Evolutionary conservation across 1,284 basidiomycete species (phyloP).

Genomic region (Cerioporus squamosus): DNA sequence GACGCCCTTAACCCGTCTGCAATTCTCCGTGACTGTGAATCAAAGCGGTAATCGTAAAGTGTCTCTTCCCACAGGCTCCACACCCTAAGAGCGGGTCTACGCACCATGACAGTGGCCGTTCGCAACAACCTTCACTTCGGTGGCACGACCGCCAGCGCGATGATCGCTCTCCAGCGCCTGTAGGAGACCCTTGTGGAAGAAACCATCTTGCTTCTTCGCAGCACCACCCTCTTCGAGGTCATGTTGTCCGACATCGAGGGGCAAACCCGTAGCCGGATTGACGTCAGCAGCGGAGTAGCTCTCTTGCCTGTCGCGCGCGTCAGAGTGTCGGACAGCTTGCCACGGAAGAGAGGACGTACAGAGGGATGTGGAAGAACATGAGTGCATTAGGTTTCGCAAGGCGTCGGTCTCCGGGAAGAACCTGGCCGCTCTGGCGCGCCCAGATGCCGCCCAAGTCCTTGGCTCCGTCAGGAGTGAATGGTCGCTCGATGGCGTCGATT

Average conservation of each 20-base stretch:
- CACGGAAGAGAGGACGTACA: conserved; percentile 54
- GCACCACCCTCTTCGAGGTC: conserved; percentile 65
- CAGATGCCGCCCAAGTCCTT: conserved; percentile 72
- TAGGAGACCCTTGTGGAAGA: conserved; percentile 81
- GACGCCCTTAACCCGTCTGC: conserved; percentile 79
- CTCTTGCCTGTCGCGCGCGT: conserved; percentile 45
- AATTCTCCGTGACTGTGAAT: conserved; percentile 80
- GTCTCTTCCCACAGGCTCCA: neutral
- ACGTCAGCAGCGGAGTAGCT: conserved; percentile 61
- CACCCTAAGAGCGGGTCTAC: conserved; percentile 31
- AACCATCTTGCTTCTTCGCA: conserved; percentile 75
- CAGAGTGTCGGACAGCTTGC: neutral
- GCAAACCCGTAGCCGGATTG: conserved; percentile 56
- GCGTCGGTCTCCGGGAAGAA: conserved; percentile 55
- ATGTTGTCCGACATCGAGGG: conserved; percentile 69
- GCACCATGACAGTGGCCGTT: conserved; percentile 87
- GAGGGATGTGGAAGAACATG: conserved; percentile 95
- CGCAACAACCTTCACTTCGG: conserved; percentile 83
- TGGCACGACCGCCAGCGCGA: conserved; percentile 48
- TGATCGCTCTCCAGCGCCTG: conserved; percentile 69
- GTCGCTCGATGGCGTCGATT: conserved; percentile 76
- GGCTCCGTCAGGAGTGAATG: conserved; percentile 76
- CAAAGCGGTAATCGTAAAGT: conserved; percentile 17
- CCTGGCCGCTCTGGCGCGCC: conserved; percentile 57
- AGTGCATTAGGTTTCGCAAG: conserved; percentile 90